These are phyloP conservation scores for Trichocomaceae sp. DNA, from an alignment of 2,329 filamentous ascomycete species.

Conservation along the genomic window DNA sequence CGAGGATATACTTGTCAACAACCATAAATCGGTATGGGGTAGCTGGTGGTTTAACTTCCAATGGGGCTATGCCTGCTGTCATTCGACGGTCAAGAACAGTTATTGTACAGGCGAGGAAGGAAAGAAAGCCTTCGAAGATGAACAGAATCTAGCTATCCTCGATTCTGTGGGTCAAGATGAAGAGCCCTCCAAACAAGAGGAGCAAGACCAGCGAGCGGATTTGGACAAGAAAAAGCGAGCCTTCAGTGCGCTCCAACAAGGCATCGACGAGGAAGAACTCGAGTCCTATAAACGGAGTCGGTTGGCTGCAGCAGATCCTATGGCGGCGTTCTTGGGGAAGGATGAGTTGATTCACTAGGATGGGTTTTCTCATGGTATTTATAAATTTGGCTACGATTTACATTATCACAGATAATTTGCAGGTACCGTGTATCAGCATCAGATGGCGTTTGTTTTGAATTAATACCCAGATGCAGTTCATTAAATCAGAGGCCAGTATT, in stretches of 20 bases:
- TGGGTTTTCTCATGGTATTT: not conserved
- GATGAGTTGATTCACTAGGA: conserved; percentile 54
- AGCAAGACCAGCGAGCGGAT: conserved; percentile 28
- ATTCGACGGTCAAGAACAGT: conserved; percentile 88
- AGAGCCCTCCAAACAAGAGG: conserved; percentile 16
- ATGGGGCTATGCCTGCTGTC: conserved; percentile 96
- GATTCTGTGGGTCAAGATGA: conserved; percentile 18
- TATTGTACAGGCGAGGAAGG: conserved; percentile 94
- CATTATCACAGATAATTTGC: not conserved
- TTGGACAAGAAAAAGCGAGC: conserved; percentile 60
- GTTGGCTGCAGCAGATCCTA: conserved; percentile 70
- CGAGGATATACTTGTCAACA: conserved; percentile 82
- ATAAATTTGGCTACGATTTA: not conserved
- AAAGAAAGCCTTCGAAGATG: conserved; percentile 70
- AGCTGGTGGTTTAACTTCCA: conserved; percentile 95
- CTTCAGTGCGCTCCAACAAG: conserved; percentile 69
- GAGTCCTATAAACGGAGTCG: conserved; percentile 76
- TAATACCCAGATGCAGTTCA: conserved; percentile 10
- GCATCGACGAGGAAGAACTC: conserved; percentile 74
- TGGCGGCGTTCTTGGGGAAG: conserved; percentile 72
- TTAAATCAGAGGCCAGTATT: not conserved
- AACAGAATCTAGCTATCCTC: conserved; percentile 53
- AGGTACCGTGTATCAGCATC: conserved; percentile 7
- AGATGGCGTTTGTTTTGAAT: conserved; percentile 10
- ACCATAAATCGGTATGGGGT: conserved; percentile 88